Conservation (phyloP, 306 rosid species). For the Astragalus glycyphyllos region DNA sequence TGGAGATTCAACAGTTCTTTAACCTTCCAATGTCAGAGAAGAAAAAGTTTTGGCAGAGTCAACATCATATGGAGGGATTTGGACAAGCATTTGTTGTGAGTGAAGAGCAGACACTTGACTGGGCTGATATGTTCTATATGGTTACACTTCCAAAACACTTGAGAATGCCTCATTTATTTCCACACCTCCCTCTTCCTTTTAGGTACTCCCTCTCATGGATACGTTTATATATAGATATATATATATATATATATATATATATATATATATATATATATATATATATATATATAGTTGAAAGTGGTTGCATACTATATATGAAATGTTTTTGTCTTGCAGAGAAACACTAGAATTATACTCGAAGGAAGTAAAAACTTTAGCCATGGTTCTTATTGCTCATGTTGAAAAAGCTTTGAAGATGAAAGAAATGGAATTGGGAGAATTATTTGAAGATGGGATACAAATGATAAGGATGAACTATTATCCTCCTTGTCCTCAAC, state of each 20-base stretch:
- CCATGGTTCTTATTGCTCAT: slow-evolving; percentile 21
- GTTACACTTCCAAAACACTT: slow-evolving; percentile 44
- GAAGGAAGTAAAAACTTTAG: slow-evolving; percentile 12
- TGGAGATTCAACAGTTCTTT: slow-evolving; percentile 52
- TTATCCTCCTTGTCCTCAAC: slow-evolving; percentile 57
- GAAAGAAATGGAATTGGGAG: slow-evolving; percentile 39
- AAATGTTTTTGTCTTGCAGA: neutral
- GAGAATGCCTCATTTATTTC: slow-evolving; percentile 63
- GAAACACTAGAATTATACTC: slow-evolving; percentile 51
- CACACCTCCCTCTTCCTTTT: slow-evolving; percentile 55
- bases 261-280: too few relatives aligned
- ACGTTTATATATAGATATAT: too few relatives aligned
- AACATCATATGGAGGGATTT: slow-evolving; percentile 63
- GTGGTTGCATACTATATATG: neutral
- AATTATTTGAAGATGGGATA: slow-evolving; percentile 43
- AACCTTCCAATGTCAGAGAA: slow-evolving; percentile 62
- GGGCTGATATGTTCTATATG: slow-evolving; percentile 59
- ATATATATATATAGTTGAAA: neutral
- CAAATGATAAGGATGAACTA: slow-evolving; percentile 55
- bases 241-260: too few relatives aligned
- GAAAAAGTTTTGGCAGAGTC: slow-evolving; percentile 55
- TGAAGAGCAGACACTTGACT: slow-evolving; percentile 55
- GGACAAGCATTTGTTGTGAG: slow-evolving; percentile 63
- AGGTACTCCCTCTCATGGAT: slow-evolving; percentile 36
- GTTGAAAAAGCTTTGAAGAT: slow-evolving; percentile 40